Evolutionary conservation across 768 basidiomycete genomes (phyloP).

Genomic region (Russula olivacea): DNA sequence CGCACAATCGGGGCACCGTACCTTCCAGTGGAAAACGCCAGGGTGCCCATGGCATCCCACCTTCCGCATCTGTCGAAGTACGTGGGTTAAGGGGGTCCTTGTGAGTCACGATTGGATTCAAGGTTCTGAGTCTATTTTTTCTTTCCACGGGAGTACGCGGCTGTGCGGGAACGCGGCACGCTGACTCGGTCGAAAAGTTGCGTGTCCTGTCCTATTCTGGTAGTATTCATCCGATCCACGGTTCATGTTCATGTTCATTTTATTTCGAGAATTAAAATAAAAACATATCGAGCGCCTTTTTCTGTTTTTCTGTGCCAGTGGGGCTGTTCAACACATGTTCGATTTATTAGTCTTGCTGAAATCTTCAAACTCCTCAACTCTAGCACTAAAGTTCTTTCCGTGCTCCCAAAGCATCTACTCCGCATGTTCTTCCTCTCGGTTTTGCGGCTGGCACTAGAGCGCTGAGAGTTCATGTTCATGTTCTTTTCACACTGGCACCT

Average conservation of each 20-base stretch:
- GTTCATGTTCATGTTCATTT: background rate
- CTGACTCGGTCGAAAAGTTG: background rate
- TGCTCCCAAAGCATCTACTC: background rate
- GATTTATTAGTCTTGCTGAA: background rate
- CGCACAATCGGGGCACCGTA: constrained; percentile 7
- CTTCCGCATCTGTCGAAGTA: constrained; percentile 6
- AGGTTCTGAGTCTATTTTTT: background rate
- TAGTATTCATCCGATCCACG: background rate
- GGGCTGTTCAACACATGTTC: constrained; percentile 1
- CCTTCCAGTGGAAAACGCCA: constrained; percentile 11
- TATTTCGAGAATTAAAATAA: background rate
- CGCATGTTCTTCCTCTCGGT: background rate
- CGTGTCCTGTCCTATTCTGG: background rate
- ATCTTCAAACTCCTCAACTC: background rate
- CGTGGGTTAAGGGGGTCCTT: background rate
- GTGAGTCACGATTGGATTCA: constrained; percentile 13
- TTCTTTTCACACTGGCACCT: too few species aligned
- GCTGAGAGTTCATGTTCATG: background rate
- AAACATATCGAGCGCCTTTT: background rate
- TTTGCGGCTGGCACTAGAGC: background rate
- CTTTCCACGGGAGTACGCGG: background rate
- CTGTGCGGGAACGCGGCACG: constrained; percentile 7
- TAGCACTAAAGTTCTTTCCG: background rate
- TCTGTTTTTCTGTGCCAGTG: background rate
- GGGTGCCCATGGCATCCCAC: background rate